Percentiles rank a stretch among this genome's conserved stretches.
phyloP scores from a whole-genome alignment of 208 protist species.

The Willaertia magna region DNA sequence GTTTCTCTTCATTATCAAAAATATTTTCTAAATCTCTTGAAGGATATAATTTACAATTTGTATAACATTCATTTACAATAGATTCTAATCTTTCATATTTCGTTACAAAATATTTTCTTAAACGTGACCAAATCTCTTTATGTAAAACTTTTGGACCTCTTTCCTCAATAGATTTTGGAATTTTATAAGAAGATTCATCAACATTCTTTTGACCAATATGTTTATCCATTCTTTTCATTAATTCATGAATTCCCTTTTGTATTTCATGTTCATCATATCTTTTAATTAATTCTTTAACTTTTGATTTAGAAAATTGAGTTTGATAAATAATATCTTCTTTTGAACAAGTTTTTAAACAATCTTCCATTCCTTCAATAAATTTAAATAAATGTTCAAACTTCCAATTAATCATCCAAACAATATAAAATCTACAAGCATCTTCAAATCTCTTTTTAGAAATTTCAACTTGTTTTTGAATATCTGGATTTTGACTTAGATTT shows the following conservation, averaged over 20 bases:
- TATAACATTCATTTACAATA: background rate
- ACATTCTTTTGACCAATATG: background rate
- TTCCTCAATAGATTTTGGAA: background rate
- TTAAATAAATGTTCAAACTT: background rate
- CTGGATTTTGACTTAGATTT: background rate
- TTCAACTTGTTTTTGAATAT: background rate
- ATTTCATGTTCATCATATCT: background rate
- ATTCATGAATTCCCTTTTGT: background rate
- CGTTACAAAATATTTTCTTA: background rate
- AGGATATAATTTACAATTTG: background rate
- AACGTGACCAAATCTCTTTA: background rate
- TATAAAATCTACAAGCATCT: background rate
- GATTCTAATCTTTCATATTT: background rate
- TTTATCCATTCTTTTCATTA: constrained; percentile 1
- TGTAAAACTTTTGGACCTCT: background rate
- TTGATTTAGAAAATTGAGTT: background rate
- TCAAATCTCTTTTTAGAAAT: background rate
- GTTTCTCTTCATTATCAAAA: too few species aligned
- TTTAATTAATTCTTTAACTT: background rate
- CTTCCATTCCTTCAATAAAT: background rate
- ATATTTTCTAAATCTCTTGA: background rate
- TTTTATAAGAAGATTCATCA: background rate
- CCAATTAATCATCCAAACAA: background rate
- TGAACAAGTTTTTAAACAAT: background rate
- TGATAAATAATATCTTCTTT: constrained; percentile 8